Evolutionary conservation across 495 filamentous ascomycete species (phyloP), one percentile per base, ranked within the genome.

Genomic region (Penicillium psychrofluorescens): DNA sequence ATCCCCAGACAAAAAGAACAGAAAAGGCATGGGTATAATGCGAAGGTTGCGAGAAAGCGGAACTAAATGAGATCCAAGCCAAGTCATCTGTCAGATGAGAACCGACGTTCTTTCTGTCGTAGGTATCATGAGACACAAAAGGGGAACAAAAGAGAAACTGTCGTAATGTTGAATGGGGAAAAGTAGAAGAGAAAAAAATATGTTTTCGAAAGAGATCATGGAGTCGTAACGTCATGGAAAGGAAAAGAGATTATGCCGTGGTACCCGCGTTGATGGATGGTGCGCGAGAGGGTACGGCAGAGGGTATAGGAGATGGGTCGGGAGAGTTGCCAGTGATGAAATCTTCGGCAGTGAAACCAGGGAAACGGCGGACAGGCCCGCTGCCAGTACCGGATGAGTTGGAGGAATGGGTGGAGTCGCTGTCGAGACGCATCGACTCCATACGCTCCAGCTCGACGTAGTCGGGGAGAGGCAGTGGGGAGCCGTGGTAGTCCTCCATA

Each of bases 401-500:
- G 35, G 67, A 65, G 6, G 67, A 68, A 42, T 62, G 53, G 35
- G 59, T 63, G 29, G 67, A 67, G 38, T 55, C 56, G 41, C 56
- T 64, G 35, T 71, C 67, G 41, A 71, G 40, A 35, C 61, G 59
- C 40, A 71, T 48, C 12, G 65, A 67, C 0, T 73, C 66, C 52
- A 73, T 59, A 8, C 63, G 66, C 44, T 73, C 70, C 39, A 73
- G 36, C 11, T 69, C 66, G n/a, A 66, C 66, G 33, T 68, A 64
- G 7, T 71, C 64, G 1, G 68, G 67, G 0, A 66, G 54, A 1
- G 64, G 46, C 0, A 73, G 54, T 4, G 70, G 70, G 8, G 69
- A 72, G 15, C 67, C 68, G 11, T 47, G 35, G 49, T 72, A 72
- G 51, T 72, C 67, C 38, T 71, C 70, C 49, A 72, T 70, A 16